phyloP scores from a whole-genome alignment of 257 asterid genomes.

The Salvia miltiorrhiza region DNA sequence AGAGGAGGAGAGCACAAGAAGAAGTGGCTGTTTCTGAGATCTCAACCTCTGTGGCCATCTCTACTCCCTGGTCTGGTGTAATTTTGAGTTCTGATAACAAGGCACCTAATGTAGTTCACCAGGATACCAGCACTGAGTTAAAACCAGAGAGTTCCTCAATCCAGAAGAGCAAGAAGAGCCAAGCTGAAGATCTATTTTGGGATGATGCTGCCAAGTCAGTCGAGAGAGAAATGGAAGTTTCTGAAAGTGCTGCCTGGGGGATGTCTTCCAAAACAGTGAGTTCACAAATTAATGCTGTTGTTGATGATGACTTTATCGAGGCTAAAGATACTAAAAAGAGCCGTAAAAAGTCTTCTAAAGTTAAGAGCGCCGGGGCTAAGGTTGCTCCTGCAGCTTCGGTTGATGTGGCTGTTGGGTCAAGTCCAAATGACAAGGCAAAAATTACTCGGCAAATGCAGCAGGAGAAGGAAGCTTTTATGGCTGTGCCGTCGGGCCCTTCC shows the following conservation, averaged over 20 bases:
- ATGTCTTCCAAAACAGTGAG: conserved; percentile 28
- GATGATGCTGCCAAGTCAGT: conserved; percentile 37
- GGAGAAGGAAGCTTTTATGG: conserved; percentile 66
- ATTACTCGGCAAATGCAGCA: conserved; percentile 52
- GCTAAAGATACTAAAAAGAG: conserved; percentile 91
- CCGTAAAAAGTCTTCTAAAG: conserved; percentile 84
- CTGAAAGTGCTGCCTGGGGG: conserved; percentile 26
- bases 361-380: conserved; percentile 64
- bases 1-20: conserved; percentile 72
- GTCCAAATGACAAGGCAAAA: conserved; percentile 61
- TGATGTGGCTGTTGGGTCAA: conserved; percentile 56
- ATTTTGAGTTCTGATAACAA: conserved; percentile 53
- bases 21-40: conserved; percentile 52
- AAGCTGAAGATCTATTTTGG: conserved; percentile 63
- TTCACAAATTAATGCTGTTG: conserved; percentile 39
- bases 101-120: conserved; percentile 37
- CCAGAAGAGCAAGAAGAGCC: conserved; percentile 54
- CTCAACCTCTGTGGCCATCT: conserved; percentile 44
- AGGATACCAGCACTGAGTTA: conserved; percentile 33
- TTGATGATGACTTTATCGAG: conserved; percentile 68
- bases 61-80: conserved; percentile 73
- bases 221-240: conserved; percentile 44
- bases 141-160: conserved; percentile 40
- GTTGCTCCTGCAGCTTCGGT: conserved; percentile 37
- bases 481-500: conserved; percentile 88